Percentiles rank a stretch among this genome's conserved stretches.
Conservation (phyloP, 2,329 filamentous ascomycete species). For the Penicillium sp. region DNA sequence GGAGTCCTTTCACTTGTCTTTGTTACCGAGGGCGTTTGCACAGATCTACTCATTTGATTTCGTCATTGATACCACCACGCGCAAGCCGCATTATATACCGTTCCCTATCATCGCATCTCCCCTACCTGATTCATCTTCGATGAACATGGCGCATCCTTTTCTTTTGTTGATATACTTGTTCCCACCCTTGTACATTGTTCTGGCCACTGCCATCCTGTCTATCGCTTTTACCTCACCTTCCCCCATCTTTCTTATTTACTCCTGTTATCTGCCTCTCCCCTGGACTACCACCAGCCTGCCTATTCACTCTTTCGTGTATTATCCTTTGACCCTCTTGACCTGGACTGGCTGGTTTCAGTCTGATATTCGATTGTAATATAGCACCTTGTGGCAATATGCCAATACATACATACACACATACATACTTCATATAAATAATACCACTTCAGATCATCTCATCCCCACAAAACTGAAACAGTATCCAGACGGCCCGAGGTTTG, state of each 20-base stretch:
- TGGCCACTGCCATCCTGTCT: conserved; percentile 19
- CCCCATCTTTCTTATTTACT: not conserved
- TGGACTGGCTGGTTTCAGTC: conserved; percentile 26
- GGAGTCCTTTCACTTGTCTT: conserved; percentile 26
- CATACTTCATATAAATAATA: conserved; percentile 21
- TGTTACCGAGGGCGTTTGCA: conserved; percentile 20
- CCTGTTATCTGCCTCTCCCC: not conserved
- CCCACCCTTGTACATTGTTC: conserved; percentile 25
- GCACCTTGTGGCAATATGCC: conserved; percentile 18
- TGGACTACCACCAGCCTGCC: conserved; percentile 1
- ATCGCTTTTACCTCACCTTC: conserved; percentile 10
- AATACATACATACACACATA: too few relatives aligned
- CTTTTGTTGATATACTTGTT: conserved; percentile 21
- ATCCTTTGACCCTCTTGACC: conserved; percentile 18
- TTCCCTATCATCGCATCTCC: conserved; percentile 17
- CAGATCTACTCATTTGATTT: conserved; percentile 18
- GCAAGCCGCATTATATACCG: conserved; percentile 32
- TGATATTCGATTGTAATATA: conserved; percentile 37
- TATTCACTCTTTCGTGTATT: conserved; percentile 18
- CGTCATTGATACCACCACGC: conserved; percentile 34
- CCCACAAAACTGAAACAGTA: not conserved
- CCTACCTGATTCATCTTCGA: conserved; percentile 14
- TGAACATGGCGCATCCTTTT: conserved; percentile 22
- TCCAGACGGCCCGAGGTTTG: not conserved
- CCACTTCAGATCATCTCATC: too few relatives aligned